Evolutionary conservation across 176 grass and related monocot genomes (phyloP), one percentile per base, ranked within the genome.

Genomic region (Zea luxurians): DNA sequence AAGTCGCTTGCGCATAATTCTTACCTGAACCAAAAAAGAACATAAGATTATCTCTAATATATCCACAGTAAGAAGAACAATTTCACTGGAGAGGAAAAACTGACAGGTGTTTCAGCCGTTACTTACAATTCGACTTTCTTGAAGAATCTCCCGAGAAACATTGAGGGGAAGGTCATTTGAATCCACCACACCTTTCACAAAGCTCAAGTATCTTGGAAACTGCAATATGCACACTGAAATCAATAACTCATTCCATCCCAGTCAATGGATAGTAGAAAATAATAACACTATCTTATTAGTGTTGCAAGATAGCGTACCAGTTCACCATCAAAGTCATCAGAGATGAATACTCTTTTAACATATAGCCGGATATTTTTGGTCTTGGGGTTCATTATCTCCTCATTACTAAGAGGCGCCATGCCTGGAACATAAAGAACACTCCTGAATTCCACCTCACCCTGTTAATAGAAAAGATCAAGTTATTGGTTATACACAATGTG

Each of bases 121-220:
- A 91, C 92, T 91, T 87, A 96, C 93, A 83, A 96, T 92, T 91
- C 86, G 68, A 79, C 92, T 95, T 84, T 91, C 92, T 85, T 95
- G 92, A 78, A 95, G 89, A 71, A 95, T 95, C 68, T 95, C 92
- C 20, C 89, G 92, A 67, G 89, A 95, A 37, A 95, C 92, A 80
- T 91, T 95, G 58, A 95, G 92, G 68, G 92, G 86, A 43, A 95
- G 89, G 44, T 89, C 92, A 84, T 95, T 89, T 42, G 92, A 95
- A 76, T 95, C 92, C 4, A 95, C 92, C 1, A 95, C 83, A 73
- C 92, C 92, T 82, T 95, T 95, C 35, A 95, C 89, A 89, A 95
- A 95, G 77, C 92, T 89, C 78, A 95, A 74, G 65, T 95, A 95
- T 64, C 89, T 64, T 35, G 93, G 93, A 71, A 96, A 96, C 93